Conservation (phyloP, 2,329 filamentous ascomycete species). For the Verticillium albo-atrum region DNA sequence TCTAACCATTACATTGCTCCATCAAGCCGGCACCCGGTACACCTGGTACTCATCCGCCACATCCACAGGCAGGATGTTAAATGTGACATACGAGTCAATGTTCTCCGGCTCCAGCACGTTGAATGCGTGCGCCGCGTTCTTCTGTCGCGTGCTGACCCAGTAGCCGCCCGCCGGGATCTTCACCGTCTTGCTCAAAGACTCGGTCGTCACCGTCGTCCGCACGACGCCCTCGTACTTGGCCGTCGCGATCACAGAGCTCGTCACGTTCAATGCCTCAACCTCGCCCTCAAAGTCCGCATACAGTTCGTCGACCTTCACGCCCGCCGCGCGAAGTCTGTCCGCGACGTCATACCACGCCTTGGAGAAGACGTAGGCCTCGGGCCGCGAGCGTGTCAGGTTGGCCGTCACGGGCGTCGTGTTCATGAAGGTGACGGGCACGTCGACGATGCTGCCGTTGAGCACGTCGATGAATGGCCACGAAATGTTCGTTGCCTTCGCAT, state of each 20-base stretch:
- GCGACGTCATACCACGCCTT: slow-evolving; percentile 21
- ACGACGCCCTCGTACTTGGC: slow-evolving; percentile 22
- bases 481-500: slow-evolving; percentile 12
- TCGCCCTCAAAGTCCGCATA: slow-evolving; percentile 15
- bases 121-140: slow-evolving; percentile 23
- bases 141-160: slow-evolving; percentile 24
- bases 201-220: slow-evolving; percentile 15
- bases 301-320: slow-evolving; percentile 19
- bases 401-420: slow-evolving; percentile 20
- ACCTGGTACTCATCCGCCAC: slow-evolving; percentile 25
- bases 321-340: slow-evolving; percentile 17
- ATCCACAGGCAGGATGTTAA: slow-evolving; percentile 21
- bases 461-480: slow-evolving; percentile 20
- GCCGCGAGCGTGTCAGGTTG: slow-evolving; percentile 23
- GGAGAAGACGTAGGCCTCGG: slow-evolving; percentile 23
- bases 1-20: neutral
- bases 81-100: slow-evolving; percentile 25
- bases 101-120: slow-evolving; percentile 25
- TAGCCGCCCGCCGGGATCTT: slow-evolving; percentile 22
- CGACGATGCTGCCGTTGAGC: slow-evolving; percentile 18
- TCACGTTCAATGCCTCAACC: slow-evolving; percentile 22
- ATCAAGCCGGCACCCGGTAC: slow-evolving; percentile 14
- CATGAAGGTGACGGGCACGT: slow-evolving; percentile 21
- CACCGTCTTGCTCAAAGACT: slow-evolving; percentile 11
- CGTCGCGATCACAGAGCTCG: slow-evolving; percentile 11